These are phyloP conservation scores for Kwoniella dejecticola DNA, from an alignment of 768 basidiomycete genomes.

Conservation along the genomic window DNA sequence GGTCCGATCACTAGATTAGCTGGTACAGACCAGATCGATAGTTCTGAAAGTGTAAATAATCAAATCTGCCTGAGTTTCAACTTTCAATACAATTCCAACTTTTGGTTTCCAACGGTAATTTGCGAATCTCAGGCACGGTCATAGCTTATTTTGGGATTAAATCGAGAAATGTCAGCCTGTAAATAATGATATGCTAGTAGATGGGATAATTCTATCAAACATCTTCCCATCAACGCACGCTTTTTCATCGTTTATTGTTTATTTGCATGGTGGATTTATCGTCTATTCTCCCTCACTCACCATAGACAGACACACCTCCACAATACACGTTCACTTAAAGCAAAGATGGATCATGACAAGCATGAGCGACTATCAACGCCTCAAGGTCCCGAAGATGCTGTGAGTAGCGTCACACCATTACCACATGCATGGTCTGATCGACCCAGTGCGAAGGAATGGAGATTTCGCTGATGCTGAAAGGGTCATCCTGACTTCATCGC, in stretches of 20 bases:
- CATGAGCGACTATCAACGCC: conserved; percentile 14
- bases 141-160: conserved; percentile 8
- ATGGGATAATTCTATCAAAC: conserved; percentile 1
- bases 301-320: conserved; percentile 18
- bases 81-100: background rate
- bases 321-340: conserved; percentile 20
- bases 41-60: background rate
- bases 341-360: conserved; percentile 19
- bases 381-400: conserved; percentile 37
- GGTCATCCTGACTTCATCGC: too few species aligned
- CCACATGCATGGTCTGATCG: background rate
- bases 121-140: conserved; percentile 14
- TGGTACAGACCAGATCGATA: too few species aligned
- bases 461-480: too few species aligned
- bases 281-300: conserved; percentile 7
- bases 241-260: conserved; percentile 11
- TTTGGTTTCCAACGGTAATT: conserved; percentile 15
- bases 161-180: conserved; percentile 1
- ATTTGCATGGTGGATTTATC: conserved; percentile 10
- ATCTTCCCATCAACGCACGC: background rate
- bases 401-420: conserved; percentile 4
- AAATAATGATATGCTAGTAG: conserved; percentile 1
- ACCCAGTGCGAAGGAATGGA: too few species aligned
- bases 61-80: background rate
- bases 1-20: too few species aligned